A percentile compares a stretch with the other conserved stretches of the same genome.
Conservation (phyloP, 2,329 filamentous ascomycete species). For the Fusarium globosum region DNA sequence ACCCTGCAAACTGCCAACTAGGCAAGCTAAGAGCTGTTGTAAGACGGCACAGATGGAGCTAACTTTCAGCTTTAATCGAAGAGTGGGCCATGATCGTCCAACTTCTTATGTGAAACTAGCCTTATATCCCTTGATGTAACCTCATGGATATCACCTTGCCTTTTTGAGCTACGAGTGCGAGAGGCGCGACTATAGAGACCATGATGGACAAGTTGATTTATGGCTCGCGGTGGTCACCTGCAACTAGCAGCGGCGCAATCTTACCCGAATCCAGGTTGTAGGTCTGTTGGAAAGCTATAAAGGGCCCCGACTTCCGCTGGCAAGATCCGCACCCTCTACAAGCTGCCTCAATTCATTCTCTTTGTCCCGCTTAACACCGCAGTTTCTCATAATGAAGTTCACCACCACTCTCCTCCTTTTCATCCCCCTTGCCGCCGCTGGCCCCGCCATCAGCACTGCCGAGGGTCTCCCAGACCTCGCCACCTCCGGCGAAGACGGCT, state of each 20-base stretch:
- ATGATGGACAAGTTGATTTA: fast-evolving
- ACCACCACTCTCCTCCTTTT: background rate
- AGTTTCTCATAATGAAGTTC: slow-evolving; percentile 8
- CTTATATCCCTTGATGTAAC: background rate
- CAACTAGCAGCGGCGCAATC: background rate
- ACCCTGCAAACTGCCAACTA: too few species aligned
- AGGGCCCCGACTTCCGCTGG: fast-evolving
- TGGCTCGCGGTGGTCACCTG: background rate
- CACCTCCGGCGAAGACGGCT: slow-evolving; percentile 1
- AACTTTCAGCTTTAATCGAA: background rate
- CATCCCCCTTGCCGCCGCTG: background rate
- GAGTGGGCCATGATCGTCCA: fast-evolving
- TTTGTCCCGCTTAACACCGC: fast-evolving
- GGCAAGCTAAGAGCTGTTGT: background rate
- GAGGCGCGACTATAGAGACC: fast-evolving
- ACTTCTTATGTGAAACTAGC: fast-evolving
- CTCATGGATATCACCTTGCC: fast-evolving
- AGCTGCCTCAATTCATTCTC: background rate
- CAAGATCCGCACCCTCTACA: fast-evolving
- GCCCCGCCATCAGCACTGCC: background rate
- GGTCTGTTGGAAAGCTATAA: background rate
- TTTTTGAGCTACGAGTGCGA: background rate
- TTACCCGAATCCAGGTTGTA: background rate
- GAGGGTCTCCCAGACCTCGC: slow-evolving; percentile 20
- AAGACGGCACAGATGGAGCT: background rate